Conservation (phyloP, 225 moss, liverwort and hornwort species). For the Ulota crispa region DNA sequence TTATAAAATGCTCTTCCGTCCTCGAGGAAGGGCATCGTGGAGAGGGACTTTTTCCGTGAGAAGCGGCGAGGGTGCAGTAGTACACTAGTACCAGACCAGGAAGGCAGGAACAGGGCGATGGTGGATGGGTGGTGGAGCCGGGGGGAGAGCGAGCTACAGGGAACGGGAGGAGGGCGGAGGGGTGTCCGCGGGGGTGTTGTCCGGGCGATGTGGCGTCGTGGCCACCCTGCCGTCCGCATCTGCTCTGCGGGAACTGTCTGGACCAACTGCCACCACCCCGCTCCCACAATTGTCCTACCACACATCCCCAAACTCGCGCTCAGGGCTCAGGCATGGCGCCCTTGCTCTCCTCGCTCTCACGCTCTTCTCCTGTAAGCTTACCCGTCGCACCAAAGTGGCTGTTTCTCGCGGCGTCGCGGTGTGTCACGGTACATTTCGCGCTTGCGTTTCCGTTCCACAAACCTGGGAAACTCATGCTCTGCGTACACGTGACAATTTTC, state of each 20-base stretch:
- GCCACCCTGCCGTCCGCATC: slow-evolving; percentile 56
- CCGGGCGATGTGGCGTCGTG: slow-evolving; percentile 47
- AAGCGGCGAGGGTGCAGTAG: neutral
- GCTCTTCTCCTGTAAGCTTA: neutral
- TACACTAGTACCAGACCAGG: neutral
- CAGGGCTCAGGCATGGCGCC: slow-evolving; percentile 27
- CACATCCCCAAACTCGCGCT: slow-evolving; percentile 38
- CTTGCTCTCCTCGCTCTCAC: neutral
- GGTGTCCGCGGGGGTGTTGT: neutral
- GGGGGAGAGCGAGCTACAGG: neutral
- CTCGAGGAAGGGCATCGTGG: neutral
- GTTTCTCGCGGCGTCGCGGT: neutral
- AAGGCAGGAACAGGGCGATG: neutral
- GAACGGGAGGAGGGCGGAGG: neutral
- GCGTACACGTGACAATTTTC: neutral
- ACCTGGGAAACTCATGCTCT: neutral
- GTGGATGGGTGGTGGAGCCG: neutral
- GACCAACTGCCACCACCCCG: slow-evolving; percentile 58
- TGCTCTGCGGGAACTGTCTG: slow-evolving; percentile 38
- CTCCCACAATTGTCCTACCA: slow-evolving; percentile 48
- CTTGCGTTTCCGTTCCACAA: neutral
- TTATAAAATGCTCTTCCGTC: neutral
- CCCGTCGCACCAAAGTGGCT: neutral
- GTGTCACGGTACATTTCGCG: slow-evolving; percentile 12
- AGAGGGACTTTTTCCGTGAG: neutral